A percentile compares a stretch with the other conserved stretches of the same genome.
These are phyloP conservation scores for Rhytidhysteron rufulum DNA, from an alignment of 2,329 filamentous ascomycete species.

Conservation along the genomic window DNA sequence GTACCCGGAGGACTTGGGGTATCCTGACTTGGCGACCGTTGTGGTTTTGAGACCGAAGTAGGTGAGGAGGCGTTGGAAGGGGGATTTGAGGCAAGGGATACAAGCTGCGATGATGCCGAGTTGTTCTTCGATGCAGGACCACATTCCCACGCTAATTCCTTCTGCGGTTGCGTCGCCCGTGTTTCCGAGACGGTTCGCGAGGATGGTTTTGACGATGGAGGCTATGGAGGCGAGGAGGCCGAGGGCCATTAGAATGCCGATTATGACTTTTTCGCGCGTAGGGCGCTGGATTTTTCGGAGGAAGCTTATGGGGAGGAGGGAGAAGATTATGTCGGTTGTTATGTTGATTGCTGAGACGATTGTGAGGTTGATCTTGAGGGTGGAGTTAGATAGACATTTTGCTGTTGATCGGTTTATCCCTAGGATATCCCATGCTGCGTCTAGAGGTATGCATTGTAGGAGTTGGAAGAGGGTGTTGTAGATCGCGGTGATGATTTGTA, in stretches of 20 bases:
- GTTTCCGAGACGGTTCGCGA: neutral
- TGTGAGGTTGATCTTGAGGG: constrained; percentile 8
- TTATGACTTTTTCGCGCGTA: constrained; percentile 14
- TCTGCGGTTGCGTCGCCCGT: constrained; percentile 6
- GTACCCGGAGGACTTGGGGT: constrained; percentile 3
- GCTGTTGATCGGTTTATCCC: neutral
- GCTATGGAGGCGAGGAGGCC: constrained; percentile 15
- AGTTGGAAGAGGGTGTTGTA: constrained; percentile 14
- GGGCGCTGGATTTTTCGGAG: constrained; percentile 16
- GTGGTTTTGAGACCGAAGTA: constrained; percentile 10
- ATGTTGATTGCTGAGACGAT: constrained; percentile 11
- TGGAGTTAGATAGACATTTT: constrained; percentile 12
- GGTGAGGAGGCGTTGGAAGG: constrained; percentile 12
- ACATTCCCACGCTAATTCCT: constrained; percentile 13
- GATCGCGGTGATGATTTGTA: constrained; percentile 10
- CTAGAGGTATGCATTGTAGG: constrained; percentile 14
- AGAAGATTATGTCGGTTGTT: constrained; percentile 15
- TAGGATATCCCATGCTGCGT: constrained; percentile 13
- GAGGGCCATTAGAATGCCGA: constrained; percentile 15
- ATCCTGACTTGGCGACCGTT: constrained; percentile 4
- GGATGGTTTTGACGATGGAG: constrained; percentile 13
- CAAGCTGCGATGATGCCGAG: constrained; percentile 16
- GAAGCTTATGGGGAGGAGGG: constrained; percentile 16
- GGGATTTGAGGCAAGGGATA: constrained; percentile 16
- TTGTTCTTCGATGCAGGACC: constrained; percentile 14